Conservation (phyloP, 306 rosid species). For the Quercus variabilis region DNA sequence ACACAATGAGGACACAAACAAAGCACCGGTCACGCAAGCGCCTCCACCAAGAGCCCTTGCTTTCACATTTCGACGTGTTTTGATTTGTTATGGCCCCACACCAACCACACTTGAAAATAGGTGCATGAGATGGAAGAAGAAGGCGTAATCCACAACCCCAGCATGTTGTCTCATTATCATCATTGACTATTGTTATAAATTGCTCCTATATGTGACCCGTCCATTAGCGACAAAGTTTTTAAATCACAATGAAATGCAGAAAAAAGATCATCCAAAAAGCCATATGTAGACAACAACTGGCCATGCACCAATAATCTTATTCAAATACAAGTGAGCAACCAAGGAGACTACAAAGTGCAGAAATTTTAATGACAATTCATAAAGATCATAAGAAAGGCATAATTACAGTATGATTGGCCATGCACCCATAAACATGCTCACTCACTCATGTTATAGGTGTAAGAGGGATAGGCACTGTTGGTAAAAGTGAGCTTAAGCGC, state of each 20-base stretch:
- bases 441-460: too few species aligned
- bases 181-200: conserved; percentile 38
- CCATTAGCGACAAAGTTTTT: conserved; percentile 44
- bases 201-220: conserved; percentile 70
- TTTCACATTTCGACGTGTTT: conserved; percentile 43
- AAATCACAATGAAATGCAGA: neutral
- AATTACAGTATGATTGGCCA: too few species aligned
- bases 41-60: conserved; percentile 60
- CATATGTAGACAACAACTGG: neutral
- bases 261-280: neutral
- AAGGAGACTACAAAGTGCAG: neutral
- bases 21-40: conserved; percentile 70
- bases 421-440: too few species aligned
- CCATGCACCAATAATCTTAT: neutral
- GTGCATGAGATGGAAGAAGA: conserved; percentile 54
- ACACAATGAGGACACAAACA: conserved; percentile 52
- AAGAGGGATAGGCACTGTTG: too few species aligned
- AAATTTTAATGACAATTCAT: too few species aligned
- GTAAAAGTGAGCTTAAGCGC: too few species aligned
- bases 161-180: conserved; percentile 62
- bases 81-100: conserved; percentile 90
- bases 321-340: too few species aligned
- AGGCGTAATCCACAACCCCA: conserved; percentile 96
- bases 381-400: too few species aligned
- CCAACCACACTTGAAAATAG: conserved; percentile 93